Evolutionary conservation across 2,329 filamentous ascomycete species (phyloP).

Genomic region (Pseudogymnoascus sp.): DNA sequence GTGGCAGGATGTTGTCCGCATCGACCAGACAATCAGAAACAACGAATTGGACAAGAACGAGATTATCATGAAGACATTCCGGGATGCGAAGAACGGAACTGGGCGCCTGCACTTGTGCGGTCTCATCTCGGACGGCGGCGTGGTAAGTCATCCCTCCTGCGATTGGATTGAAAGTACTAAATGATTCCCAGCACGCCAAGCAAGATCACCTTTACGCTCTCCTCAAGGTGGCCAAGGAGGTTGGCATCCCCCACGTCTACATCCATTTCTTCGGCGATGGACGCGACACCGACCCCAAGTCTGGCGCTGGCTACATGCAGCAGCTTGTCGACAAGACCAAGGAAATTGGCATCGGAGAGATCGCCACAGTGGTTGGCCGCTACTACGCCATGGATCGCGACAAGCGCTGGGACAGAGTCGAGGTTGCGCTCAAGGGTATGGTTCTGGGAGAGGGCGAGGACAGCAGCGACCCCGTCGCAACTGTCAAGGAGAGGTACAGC

Average conservation of each 20-base stretch:
- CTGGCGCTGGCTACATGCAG: constrained; percentile 77
- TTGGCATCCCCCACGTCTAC: constrained; percentile 80
- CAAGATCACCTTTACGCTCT: constrained; percentile 87
- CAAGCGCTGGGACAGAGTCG: constrained; percentile 95
- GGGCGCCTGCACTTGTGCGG: constrained; percentile 88
- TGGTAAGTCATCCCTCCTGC: constrained; percentile 41
- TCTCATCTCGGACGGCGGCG: constrained; percentile 89
- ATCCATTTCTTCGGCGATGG: constrained; percentile 99
- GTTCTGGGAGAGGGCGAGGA: constrained; percentile 80
- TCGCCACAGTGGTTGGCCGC: constrained; percentile 87
- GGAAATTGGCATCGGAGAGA: constrained; percentile 77
- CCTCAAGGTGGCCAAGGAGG: constrained; percentile 81
- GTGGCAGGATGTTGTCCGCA: constrained; percentile 96
- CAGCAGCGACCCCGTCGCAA: constrained; percentile 73
- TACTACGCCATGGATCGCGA: constrained; percentile 99
- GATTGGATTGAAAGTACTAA: constrained; percentile 14
- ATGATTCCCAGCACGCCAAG: constrained; percentile 63
- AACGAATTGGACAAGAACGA: constrained; percentile 29
- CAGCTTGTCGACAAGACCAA: constrained; percentile 71
- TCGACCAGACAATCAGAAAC: constrained; percentile 75
- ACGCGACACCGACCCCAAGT: constrained; percentile 96
- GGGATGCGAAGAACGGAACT: constrained; percentile 75
- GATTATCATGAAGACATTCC: constrained; percentile 50
- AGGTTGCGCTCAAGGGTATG: constrained; percentile 81
- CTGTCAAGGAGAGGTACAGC: constrained; percentile 80